Conservation (phyloP, 371 early-diverging fungal genomes). For the Nematocida ausubeli region DNA sequence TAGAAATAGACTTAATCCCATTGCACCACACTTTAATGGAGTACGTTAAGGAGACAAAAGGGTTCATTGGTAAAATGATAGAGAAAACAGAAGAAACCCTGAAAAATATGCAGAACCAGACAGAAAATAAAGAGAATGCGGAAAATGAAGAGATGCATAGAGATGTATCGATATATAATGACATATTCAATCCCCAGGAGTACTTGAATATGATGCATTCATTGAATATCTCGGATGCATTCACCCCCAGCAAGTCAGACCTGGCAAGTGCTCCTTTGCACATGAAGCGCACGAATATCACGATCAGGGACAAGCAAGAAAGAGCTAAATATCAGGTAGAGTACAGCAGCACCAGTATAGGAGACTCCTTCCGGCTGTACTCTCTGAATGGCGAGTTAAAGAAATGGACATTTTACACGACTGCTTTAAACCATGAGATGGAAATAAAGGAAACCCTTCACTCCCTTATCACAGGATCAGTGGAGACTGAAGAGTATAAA, state of each 20-base stretch:
- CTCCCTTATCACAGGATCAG: background rate
- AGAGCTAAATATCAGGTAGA: background rate
- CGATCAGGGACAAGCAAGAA: background rate
- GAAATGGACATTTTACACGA: background rate
- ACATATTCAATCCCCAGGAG: background rate
- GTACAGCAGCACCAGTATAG: background rate
- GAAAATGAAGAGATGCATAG: background rate
- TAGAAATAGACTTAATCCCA: background rate
- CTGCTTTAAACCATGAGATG: background rate
- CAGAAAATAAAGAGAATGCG: background rate
- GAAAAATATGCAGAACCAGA: background rate
- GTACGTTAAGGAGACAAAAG: background rate
- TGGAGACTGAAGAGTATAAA: background rate
- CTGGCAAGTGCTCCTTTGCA: constrained; percentile 7
- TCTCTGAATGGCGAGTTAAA: background rate
- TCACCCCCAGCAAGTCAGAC: background rate
- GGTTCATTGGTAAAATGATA: background rate
- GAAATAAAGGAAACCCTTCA: background rate
- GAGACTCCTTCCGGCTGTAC: background rate
- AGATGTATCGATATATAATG: background rate
- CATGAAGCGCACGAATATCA: background rate
- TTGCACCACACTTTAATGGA: background rate
- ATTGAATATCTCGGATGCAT: background rate
- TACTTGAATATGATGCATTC: background rate
- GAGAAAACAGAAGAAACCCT: background rate